Percentiles rank a stretch among this genome's conserved stretches.
phyloP scores from a whole-genome alignment of 805 yeast species.

The Tetrapisispora pingtungensis region DNA sequence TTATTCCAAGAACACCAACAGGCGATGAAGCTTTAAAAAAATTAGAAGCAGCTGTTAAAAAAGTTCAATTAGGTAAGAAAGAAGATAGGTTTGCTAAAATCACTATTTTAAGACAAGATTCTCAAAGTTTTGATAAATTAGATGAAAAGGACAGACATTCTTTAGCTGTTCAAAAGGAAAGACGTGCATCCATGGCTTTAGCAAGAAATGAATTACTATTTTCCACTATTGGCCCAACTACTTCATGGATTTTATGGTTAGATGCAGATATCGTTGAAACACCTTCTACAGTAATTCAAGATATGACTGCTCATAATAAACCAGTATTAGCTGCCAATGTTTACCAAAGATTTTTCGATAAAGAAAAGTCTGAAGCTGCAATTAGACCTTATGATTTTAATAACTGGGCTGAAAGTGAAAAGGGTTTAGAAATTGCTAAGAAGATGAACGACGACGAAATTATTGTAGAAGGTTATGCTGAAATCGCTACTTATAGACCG shows the following conservation, averaged over 20 bases:
- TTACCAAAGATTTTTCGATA: constrained; percentile 68
- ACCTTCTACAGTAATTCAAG: constrained; percentile 75
- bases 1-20: constrained; percentile 69
- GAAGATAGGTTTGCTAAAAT: constrained; percentile 68
- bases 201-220: constrained; percentile 88
- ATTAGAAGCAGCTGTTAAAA: constrained; percentile 67
- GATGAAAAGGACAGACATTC: constrained; percentile 88
- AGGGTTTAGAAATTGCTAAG: constrained; percentile 66
- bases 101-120: constrained; percentile 85
- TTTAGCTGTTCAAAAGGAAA: constrained; percentile 69
- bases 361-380: constrained; percentile 41
- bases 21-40: constrained; percentile 72
- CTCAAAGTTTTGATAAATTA: constrained; percentile 64
- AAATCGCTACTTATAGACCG: constrained; percentile 88
- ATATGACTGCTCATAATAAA: constrained; percentile 72
- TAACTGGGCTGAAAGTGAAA: constrained; percentile 87
- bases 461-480: constrained; percentile 88
- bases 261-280: constrained; percentile 93
- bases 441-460: constrained; percentile 79
- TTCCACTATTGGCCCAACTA: constrained; percentile 79
- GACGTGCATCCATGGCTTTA: constrained; percentile 85
- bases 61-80: constrained; percentile 53
- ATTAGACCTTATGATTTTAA: constrained; percentile 91
- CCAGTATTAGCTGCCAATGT: constrained; percentile 90
- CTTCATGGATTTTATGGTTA: constrained; percentile 94